Evolutionary conservation across 1,139 yeast species (phyloP).

Genomic region (Sugiyamaella japonica): DNA sequence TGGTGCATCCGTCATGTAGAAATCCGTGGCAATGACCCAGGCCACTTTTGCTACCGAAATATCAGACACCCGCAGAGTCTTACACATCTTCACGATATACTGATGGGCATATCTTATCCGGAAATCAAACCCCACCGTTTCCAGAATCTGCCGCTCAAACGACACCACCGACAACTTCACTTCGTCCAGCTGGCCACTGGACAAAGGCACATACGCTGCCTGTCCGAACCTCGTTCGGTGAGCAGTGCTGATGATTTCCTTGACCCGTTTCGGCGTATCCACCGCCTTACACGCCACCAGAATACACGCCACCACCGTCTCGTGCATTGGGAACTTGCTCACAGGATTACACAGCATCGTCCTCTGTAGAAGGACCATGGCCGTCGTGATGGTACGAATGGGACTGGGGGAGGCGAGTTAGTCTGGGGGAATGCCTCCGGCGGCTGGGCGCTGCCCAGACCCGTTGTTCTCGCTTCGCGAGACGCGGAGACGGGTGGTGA

Average conservation of each 20-base stretch:
- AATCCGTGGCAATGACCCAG: constrained; percentile 77
- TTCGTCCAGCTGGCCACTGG: constrained; percentile 24
- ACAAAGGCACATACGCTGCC: constrained; percentile 12
- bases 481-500: background rate
- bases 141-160: constrained; percentile 69
- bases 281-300: constrained; percentile 81
- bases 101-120: constrained; percentile 65
- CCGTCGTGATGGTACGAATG: constrained; percentile 37
- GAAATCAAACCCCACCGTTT: constrained; percentile 73
- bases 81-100: constrained; percentile 65
- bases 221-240: constrained; percentile 32
- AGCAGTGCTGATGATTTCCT: constrained; percentile 51
- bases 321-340: constrained; percentile 33
- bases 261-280: constrained; percentile 80
- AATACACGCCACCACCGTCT: constrained; percentile 71
- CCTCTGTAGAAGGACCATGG: constrained; percentile 37
- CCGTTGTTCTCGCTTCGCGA: too few relatives aligned
- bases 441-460: too few relatives aligned
- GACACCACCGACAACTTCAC: constrained; percentile 29
- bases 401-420: constrained; percentile 30
- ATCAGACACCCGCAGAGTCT: constrained; percentile 45
- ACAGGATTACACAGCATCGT: constrained; percentile 28
- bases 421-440: background rate
- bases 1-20: constrained; percentile 68
- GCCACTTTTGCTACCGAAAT: constrained; percentile 45